Evolutionary conservation across 345 rosid species (phyloP).

Genomic region (Hibiscus mutabilis): DNA sequence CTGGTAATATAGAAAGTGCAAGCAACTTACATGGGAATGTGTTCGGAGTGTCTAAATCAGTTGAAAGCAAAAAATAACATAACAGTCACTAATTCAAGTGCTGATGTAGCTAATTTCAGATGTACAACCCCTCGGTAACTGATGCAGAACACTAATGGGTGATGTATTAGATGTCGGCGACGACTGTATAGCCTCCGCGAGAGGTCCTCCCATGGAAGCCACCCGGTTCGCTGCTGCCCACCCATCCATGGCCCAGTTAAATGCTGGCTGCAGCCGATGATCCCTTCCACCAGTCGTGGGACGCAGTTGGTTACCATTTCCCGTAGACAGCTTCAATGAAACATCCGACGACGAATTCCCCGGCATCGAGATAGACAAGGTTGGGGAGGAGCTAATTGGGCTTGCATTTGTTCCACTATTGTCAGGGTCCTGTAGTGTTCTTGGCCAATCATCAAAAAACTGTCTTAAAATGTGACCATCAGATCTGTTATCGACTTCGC

Average conservation of each 20-base stretch:
- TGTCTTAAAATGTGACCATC: constrained; percentile 70
- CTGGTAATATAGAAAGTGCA: neutral
- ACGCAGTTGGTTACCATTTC: constrained; percentile 39
- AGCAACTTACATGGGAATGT: neutral
- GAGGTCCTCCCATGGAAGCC: constrained; percentile 76
- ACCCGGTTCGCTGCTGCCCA: constrained; percentile 28
- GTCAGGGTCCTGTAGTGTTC: constrained; percentile 42
- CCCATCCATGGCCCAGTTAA: constrained; percentile 60
- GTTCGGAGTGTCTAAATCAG: neutral
- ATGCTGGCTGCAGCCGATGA: constrained; percentile 21
- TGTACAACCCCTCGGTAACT: constrained; percentile 39
- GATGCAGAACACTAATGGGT: constrained; percentile 74
- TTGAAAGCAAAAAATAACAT: neutral
- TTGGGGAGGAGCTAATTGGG: constrained; percentile 38
- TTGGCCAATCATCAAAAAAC: constrained; percentile 90
- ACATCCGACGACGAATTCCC: constrained; percentile 75
- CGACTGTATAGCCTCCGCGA: constrained; percentile 75
- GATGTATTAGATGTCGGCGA: constrained; percentile 56
- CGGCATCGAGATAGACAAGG: constrained; percentile 71
- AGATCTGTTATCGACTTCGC: constrained; percentile 27
- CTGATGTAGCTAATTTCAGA: constrained; percentile 31
- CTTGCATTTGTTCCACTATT: constrained; percentile 25
- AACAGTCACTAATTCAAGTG: constrained; percentile 15
- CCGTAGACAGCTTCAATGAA: constrained; percentile 74
- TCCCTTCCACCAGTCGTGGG: constrained; percentile 28